Conservation (phyloP, 169 alveolate genomes). For the Cystoisospora suis region DNA sequence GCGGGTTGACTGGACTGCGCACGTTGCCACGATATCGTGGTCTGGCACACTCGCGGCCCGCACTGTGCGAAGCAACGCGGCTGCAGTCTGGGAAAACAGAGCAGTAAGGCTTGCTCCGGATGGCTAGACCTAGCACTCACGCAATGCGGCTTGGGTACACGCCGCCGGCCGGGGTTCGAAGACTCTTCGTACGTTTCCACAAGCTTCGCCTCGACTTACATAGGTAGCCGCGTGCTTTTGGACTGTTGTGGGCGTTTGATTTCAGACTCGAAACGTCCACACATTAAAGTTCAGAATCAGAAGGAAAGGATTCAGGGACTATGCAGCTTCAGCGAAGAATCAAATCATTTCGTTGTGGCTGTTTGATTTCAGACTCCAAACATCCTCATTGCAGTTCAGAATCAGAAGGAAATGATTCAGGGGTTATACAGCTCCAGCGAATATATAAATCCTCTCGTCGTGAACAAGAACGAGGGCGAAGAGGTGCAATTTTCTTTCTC, state of each 20-base stretch:
- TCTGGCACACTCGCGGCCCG: neutral
- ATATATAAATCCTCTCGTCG: neutral
- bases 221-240: too few species aligned
- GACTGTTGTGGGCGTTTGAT: too few species aligned
- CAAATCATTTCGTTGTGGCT: neutral
- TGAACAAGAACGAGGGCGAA: neutral
- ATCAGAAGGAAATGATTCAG: neutral
- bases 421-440: neutral
- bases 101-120: too few species aligned
- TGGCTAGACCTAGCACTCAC: too few species aligned
- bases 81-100: too few species aligned
- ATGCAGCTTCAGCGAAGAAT: neutral
- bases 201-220: too few species aligned
- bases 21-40: neutral
- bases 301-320: neutral
- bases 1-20: neutral
- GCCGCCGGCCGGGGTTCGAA: too few species aligned
- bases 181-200: too few species aligned
- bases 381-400: conserved; percentile 4
- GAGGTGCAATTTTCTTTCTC: neutral
- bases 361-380: neutral
- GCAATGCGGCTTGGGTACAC: too few species aligned
- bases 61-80: too few species aligned
- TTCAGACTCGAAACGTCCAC: neutral
- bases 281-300: neutral